Conservation (phyloP, 345 rosid genomes). For the Bruguiera parviflora region DNA sequence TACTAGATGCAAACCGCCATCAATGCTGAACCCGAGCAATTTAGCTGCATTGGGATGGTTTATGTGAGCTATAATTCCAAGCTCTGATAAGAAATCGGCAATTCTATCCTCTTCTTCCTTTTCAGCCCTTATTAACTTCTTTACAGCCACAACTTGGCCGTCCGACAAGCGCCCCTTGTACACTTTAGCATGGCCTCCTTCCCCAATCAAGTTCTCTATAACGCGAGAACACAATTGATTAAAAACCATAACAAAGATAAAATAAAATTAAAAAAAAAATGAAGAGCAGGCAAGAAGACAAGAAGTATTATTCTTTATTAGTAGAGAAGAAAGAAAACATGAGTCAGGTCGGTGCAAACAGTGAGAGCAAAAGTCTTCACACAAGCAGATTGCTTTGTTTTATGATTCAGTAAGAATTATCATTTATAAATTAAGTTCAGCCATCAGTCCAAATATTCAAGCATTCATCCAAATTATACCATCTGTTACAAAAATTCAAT, state of each 20-base stretch:
- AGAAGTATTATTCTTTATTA: not conserved
- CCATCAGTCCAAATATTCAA: too few relatives aligned
- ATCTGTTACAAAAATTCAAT: too few relatives aligned
- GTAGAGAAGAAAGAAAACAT: too few relatives aligned
- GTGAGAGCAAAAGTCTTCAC: too few relatives aligned
- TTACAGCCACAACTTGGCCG: conserved; percentile 81
- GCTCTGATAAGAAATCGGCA: conserved; percentile 76
- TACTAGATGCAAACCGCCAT: conserved; percentile 77
- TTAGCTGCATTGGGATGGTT: conserved; percentile 87
- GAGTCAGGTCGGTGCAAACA: too few relatives aligned
- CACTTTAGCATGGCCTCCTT: conserved; percentile 92
- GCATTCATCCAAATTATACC: too few relatives aligned
- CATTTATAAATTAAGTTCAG: too few relatives aligned
- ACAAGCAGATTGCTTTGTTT: too few relatives aligned
- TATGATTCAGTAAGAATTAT: too few relatives aligned
- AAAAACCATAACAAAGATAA: not conserved
- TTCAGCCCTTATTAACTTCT: conserved; percentile 54
- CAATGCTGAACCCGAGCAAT: conserved; percentile 73
- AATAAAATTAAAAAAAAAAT: too few relatives aligned
- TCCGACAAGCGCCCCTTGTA: conserved; percentile 65
- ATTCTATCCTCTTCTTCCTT: conserved; percentile 53
- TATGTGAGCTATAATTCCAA: conserved; percentile 89
- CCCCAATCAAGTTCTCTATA: conserved; percentile 74
- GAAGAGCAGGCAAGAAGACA: not conserved
- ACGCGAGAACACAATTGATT: not conserved